phyloP scores from a whole-genome alignment of 192 early-diverging fungal species.

The Allomyces macrogynus region DNA sequence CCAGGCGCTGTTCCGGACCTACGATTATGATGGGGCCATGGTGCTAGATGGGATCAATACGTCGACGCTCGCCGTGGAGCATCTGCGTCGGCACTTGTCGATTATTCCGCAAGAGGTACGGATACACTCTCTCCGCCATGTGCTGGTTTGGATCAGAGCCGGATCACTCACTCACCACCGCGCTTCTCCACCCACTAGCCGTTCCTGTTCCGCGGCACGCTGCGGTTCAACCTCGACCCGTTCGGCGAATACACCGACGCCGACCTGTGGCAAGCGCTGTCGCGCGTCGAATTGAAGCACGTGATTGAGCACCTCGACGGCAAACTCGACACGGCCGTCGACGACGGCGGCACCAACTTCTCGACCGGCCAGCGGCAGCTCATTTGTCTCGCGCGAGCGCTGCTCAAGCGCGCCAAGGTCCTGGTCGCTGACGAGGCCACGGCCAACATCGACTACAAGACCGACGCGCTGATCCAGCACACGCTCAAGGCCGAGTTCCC shows the following conservation, averaged over 20 bases:
- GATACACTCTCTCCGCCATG: no score
- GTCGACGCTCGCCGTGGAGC: conserved; percentile 26
- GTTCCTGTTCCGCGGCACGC: conserved; percentile 18
- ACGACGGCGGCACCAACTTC: conserved; percentile 51
- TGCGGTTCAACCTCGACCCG: conserved; percentile 66
- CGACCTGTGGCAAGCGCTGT: conserved; percentile 43
- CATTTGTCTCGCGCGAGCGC: conserved; percentile 58
- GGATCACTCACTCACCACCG: no score
- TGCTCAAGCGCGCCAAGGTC: conserved; percentile 47
- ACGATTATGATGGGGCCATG: conserved; percentile 39
- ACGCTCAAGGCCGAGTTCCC: not conserved
- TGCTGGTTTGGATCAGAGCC: no score
- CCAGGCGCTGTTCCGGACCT: conserved; percentile 45
- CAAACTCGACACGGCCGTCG: conserved; percentile 1
- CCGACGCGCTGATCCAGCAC: not conserved
- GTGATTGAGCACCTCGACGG: conserved; percentile 15
- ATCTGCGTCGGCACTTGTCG: conserved; percentile 44
- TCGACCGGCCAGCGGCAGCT: conserved; percentile 69
- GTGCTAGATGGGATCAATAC: conserved; percentile 47
- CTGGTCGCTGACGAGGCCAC: conserved; percentile 59
- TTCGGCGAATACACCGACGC: conserved; percentile 42
- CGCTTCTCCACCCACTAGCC: not conserved
- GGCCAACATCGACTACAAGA: conserved; percentile 3
- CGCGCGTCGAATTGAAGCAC: conserved; percentile 27
- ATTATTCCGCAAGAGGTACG: conserved; percentile 72